phyloP scores from a whole-genome alignment of 2,329 filamentous ascomycete species.

The Elsinoe fawcettii region DNA sequence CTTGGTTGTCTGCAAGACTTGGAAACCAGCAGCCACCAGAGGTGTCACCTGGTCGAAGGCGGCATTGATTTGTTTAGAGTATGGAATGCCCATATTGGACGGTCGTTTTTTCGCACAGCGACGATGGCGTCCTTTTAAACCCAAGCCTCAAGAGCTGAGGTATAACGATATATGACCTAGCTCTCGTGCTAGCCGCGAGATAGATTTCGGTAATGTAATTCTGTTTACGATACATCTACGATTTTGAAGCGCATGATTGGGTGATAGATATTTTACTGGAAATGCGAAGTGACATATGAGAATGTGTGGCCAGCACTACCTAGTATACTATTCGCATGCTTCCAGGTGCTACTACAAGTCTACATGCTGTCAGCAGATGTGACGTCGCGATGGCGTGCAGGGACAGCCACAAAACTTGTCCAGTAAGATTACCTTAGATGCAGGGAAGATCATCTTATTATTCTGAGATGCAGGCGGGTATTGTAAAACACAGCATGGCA shows the following conservation, averaged over 20 bases:
- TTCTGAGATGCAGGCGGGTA: too few species aligned
- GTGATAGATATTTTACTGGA: too few species aligned
- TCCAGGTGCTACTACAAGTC: background rate
- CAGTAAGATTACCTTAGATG: background rate
- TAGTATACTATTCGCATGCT: too few species aligned
- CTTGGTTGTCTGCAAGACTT: conserved; percentile 43
- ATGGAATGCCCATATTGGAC: conserved; percentile 43
- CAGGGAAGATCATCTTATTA: too few species aligned
- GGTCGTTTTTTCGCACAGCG: background rate
- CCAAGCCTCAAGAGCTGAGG: background rate
- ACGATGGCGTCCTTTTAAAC: background rate
- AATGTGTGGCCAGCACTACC: too few species aligned
- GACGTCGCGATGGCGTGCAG: background rate
- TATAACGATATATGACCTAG: background rate
- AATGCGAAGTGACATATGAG: too few species aligned
- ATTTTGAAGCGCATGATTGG: background rate
- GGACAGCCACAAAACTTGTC: background rate
- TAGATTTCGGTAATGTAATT: background rate
- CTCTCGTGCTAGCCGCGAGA: background rate
- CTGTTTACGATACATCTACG: background rate
- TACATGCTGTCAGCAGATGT: background rate
- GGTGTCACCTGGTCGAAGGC: conserved; percentile 48
- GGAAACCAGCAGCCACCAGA: conserved; percentile 42
- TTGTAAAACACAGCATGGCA: too few species aligned
- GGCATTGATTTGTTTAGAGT: conserved; percentile 44